Evolutionary conservation across 1,139 yeast genomes (phyloP), one percentile per base, ranked within the genome.

Genomic region (Arxiozyma bovina): DNA sequence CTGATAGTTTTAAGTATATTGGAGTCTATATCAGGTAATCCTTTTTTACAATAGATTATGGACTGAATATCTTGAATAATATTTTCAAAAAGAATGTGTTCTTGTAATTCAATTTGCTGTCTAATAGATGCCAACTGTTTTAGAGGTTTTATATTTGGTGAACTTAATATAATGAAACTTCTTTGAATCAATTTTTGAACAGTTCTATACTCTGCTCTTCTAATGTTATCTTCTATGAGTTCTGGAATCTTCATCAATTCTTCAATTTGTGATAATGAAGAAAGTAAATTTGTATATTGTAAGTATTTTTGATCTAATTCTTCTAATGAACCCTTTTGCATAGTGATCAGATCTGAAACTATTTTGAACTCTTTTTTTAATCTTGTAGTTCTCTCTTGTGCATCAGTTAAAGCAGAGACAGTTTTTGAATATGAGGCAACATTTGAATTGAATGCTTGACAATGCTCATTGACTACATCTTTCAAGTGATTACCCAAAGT

Each of bases 361-460:
- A 71, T 65, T 44, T 72, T 77, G 12, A 69, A 57, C 18, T 60
- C 60, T 18, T 61, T 61, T 43, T 64, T 64, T 18, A 70, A 58
- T 8, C 60, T 58, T n/a, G 63, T 57, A 5, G 68, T 61, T 45
- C 53, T 64, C 18, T 61, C 69, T 52, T 63, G 68, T 6, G 70
- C 63, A 46, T 65, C 63, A n/a, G 67, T 62, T 15, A 68, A 62
- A 3, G 63, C 60, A 9, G 68, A 60, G 41, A 88, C 76, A 61
- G 80, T 78, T 18, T 76, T 73, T 57, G 87, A 82, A 65, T 86
- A 88, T 0, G 90, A 83, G 1, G 94, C 94, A 53, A 88, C 81
- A 57, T 90, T 83, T 59, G 83, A 83, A 67, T 88, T 90, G 72
- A 91, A 91, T 1, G 88, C 83, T 67, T 88, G 94, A 68, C 86